Evolutionary conservation across 2,329 filamentous ascomycete species (phyloP).

Genomic region (Curvularia spicifera): DNA sequence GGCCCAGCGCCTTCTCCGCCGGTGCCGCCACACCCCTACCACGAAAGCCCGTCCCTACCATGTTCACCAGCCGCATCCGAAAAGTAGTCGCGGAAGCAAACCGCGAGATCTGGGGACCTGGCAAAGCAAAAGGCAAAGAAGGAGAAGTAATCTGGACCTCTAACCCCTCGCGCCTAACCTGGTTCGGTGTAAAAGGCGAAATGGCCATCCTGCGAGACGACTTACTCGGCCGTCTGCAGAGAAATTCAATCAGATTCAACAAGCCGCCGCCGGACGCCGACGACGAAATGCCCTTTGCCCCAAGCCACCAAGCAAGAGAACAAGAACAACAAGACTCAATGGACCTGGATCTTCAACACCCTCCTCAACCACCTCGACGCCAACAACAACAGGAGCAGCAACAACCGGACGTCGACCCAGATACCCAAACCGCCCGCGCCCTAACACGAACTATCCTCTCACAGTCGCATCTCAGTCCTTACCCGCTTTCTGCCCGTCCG

Average conservation of each 20-base stretch:
- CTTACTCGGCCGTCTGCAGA: slow-evolving; percentile 76
- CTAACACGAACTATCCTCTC: slow-evolving; percentile 91
- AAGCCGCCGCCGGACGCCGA: slow-evolving; percentile 50
- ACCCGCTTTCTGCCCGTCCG: slow-evolving; percentile 78
- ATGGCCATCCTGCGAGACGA: slow-evolving; percentile 88
- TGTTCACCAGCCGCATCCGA: slow-evolving; percentile 88
- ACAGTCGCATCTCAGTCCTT: slow-evolving; percentile 87
- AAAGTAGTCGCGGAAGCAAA: slow-evolving; percentile 82
- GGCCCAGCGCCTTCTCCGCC: slow-evolving; percentile 83
- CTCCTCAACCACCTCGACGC: slow-evolving; percentile 11
- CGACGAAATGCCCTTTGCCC: slow-evolving; percentile 32
- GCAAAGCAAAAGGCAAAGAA: slow-evolving; percentile 54
- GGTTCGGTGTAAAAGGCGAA: slow-evolving; percentile 89
- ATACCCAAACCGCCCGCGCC: slow-evolving; percentile 66
- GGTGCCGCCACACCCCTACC: slow-evolving; percentile 75
- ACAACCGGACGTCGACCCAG: slow-evolving; percentile 34
- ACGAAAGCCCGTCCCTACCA: slow-evolving; percentile 74
- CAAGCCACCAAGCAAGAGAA: slow-evolving; percentile 17
- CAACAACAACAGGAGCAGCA: slow-evolving; percentile 7
- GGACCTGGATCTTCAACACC: slow-evolving; percentile 53
- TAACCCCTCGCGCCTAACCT: slow-evolving; percentile 80
- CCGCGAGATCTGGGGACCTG: slow-evolving; percentile 63
- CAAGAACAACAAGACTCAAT: slow-evolving; percentile 45
- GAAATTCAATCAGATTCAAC: slow-evolving; percentile 76
- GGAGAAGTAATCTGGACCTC: slow-evolving; percentile 86